phyloP scores from a whole-genome alignment of 2,329 filamentous ascomycete species.

The Verticillium zaregamsianum region DNA sequence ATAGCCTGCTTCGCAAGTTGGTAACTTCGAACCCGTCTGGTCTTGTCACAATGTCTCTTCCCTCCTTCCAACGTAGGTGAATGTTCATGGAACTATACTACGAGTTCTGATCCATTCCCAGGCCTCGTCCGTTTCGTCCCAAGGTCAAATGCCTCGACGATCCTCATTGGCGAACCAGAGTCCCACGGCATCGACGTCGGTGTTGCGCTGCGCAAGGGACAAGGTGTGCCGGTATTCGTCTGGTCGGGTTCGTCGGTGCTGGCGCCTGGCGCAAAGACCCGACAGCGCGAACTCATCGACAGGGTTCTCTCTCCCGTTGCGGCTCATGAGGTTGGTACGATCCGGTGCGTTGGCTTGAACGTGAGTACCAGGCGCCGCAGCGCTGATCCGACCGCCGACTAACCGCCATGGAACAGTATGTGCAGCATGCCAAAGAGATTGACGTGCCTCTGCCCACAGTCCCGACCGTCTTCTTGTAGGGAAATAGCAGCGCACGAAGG shows the following conservation, averaged over 20 bases:
- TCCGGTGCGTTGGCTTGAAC: slow-evolving; percentile 54
- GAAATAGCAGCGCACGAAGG: background rate
- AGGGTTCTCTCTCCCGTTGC: slow-evolving; percentile 41
- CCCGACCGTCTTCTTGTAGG: slow-evolving; percentile 50
- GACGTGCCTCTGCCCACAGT: slow-evolving; percentile 46
- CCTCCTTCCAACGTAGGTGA: background rate
- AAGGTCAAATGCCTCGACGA: slow-evolving; percentile 40
- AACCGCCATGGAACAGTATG: slow-evolving; percentile 20
- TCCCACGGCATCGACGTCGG: slow-evolving; percentile 53
- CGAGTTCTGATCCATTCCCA: slow-evolving; percentile 17
- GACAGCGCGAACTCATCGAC: slow-evolving; percentile 37
- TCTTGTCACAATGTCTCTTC: background rate
- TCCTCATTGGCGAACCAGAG: slow-evolving; percentile 53
- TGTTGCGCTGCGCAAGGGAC: slow-evolving; percentile 47
- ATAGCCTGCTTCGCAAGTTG: too few relatives aligned
- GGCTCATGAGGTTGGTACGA: slow-evolving; percentile 17
- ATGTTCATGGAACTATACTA: background rate
- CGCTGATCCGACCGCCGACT: too few relatives aligned
- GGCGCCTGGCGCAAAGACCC: slow-evolving; percentile 46
- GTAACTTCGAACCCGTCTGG: too few relatives aligned
- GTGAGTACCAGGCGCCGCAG: slow-evolving; percentile 20
- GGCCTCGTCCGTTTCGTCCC: slow-evolving; percentile 58
- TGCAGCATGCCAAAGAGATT: slow-evolving; percentile 40
- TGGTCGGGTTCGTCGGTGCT: slow-evolving; percentile 57
- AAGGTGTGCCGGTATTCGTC: slow-evolving; percentile 51